phyloP scores from a whole-genome alignment of 176 grass and related monocot species.

The Bothriochloa decipiens region DNA sequence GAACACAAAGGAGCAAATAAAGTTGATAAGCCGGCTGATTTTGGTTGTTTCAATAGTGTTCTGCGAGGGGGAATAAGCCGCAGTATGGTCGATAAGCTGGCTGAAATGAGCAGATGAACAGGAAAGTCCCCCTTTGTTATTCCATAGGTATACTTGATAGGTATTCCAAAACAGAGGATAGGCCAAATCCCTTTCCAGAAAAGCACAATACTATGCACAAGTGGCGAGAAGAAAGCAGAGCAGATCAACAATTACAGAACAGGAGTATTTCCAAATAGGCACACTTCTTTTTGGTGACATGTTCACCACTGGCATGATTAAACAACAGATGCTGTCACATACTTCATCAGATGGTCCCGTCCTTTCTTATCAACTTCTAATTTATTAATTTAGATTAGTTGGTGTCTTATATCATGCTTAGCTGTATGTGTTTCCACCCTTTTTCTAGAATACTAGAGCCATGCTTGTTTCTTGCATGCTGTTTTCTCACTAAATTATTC shows the following conservation, averaged over 20 bases:
- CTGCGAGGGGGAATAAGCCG: too few relatives aligned
- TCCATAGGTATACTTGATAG: slow-evolving; percentile 29
- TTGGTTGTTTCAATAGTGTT: too few relatives aligned
- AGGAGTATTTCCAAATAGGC: slow-evolving; percentile 31
- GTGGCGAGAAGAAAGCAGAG: slow-evolving; percentile 33
- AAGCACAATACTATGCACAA: slow-evolving; percentile 36
- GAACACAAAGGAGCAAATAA: too few relatives aligned
- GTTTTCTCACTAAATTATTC: slow-evolving; percentile 46
- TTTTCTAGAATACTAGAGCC: slow-evolving; percentile 27
- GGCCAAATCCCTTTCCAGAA: slow-evolving; percentile 35
- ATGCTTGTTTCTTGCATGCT: slow-evolving; percentile 48
- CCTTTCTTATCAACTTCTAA: slow-evolving; percentile 45
- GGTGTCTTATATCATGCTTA: slow-evolving; percentile 46
- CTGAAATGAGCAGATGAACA: too few relatives aligned
- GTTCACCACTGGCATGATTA: slow-evolving; percentile 52
- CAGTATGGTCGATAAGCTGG: too few relatives aligned
- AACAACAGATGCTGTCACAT: slow-evolving; percentile 44
- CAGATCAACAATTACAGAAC: slow-evolving; percentile 32
- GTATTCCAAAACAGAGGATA: slow-evolving; percentile 40
- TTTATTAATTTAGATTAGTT: slow-evolving; percentile 53
- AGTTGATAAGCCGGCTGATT: too few relatives aligned
- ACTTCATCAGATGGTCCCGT: slow-evolving; percentile 47
- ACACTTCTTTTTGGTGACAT: slow-evolving; percentile 44
- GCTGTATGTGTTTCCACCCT: slow-evolving; percentile 42
- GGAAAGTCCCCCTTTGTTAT: slow-evolving; percentile 3